A percentile compares a stretch with the other conserved stretches of the same genome.
phyloP scores from a whole-genome alignment of 805 yeast species.

The Nakazawaea sp. region DNA sequence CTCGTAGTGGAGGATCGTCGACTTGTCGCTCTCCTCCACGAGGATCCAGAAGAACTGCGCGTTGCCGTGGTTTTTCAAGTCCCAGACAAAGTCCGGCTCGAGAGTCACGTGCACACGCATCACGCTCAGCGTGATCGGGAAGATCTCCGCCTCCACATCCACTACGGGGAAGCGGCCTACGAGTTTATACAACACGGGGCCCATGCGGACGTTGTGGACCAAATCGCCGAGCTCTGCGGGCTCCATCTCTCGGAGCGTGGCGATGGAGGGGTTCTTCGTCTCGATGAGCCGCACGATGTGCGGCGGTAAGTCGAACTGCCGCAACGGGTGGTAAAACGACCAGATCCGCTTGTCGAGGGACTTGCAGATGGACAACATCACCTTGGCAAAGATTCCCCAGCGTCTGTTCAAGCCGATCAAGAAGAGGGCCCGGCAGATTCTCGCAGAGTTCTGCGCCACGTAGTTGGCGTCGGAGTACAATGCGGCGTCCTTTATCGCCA shows the following conservation, averaged over 20 bases:
- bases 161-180: conserved; percentile 72
- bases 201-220: conserved; percentile 77
- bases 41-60: conserved; percentile 89
- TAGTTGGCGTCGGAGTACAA: conserved; percentile 81
- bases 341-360: conserved; percentile 80
- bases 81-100: conserved; percentile 83
- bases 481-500: conserved; percentile 69
- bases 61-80: conserved; percentile 69
- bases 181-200: conserved; percentile 49
- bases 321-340: conserved; percentile 86
- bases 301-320: conserved; percentile 77
- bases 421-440: conserved; percentile 89
- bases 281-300: conserved; percentile 57
- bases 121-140: conserved; percentile 84
- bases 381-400: conserved; percentile 80
- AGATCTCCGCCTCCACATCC: conserved; percentile 70
- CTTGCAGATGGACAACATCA: conserved; percentile 76
- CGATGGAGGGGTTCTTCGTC: conserved; percentile 62
- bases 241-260: conserved; percentile 64
- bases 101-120: conserved; percentile 70
- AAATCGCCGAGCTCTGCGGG: conserved; percentile 80
- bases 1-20: conserved; percentile 74
- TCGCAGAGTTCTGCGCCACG: conserved; percentile 91
- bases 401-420: conserved; percentile 80
- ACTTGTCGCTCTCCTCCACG: conserved; percentile 78